Evolutionary conservation across 345 rosid genomes (phyloP).

Genomic region (Iberis pinnata): DNA sequence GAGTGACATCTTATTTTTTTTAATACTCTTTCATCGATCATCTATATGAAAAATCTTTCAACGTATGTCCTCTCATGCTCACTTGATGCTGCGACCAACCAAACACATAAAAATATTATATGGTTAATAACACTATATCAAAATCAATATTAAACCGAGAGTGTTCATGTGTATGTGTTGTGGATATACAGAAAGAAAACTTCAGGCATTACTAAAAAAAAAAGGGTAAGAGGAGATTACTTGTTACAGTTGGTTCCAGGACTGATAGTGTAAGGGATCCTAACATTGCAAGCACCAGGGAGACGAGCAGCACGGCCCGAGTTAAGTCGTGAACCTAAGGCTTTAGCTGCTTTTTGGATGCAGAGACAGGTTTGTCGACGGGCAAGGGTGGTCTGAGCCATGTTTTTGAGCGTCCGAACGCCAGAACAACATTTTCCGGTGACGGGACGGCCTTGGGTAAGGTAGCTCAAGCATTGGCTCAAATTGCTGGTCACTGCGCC

Average conservation of each 20-base stretch:
- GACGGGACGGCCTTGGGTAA: slow-evolving; percentile 21
- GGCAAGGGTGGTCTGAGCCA: slow-evolving; percentile 41
- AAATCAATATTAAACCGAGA: background rate
- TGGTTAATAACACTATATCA: slow-evolving; percentile 4
- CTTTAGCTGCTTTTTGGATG: slow-evolving; percentile 30
- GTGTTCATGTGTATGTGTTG: background rate
- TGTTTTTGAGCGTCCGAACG: slow-evolving; percentile 28
- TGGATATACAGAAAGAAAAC: background rate
- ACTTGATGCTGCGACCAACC: slow-evolving; percentile 23
- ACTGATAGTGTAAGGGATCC: slow-evolving; percentile 54
- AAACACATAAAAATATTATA: background rate
- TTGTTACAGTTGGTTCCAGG: slow-evolving; percentile 40
- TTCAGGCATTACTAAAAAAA: too few relatives aligned
- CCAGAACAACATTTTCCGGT: slow-evolving; percentile 42
- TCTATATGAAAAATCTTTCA: slow-evolving; percentile 8
- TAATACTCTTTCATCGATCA: slow-evolving; percentile 4
- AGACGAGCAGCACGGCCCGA: slow-evolving; percentile 34
- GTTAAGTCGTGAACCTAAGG: slow-evolving; percentile 24
- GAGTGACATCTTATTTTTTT: slow-evolving; percentile 14
- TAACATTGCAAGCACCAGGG: slow-evolving; percentile 43
- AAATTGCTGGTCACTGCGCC: slow-evolving; percentile 27
- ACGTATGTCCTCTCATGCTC: slow-evolving; percentile 2
- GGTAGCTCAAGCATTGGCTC: slow-evolving; percentile 35
- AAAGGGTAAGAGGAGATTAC: slow-evolving; percentile 25
- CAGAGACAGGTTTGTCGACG: slow-evolving; percentile 53